phyloP scores from a whole-genome alignment of 768 basidiomycete species.

The Podaxis sp. region DNA sequence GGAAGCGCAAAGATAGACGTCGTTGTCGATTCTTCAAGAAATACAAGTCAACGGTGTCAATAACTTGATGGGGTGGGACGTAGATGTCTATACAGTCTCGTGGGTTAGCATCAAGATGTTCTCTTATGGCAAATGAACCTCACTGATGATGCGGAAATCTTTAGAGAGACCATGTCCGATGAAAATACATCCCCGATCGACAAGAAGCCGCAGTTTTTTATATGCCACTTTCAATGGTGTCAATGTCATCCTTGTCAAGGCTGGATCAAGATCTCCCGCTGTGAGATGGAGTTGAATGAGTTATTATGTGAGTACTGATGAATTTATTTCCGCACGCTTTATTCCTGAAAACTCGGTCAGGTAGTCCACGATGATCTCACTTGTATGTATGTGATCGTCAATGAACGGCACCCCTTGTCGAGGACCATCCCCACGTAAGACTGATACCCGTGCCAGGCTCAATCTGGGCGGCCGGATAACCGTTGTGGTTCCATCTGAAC shows the following conservation, averaged over 20 bases:
- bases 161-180: slow-evolving; percentile 96
- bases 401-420: slow-evolving; percentile 89
- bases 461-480: slow-evolving; percentile 88
- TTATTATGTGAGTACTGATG: background rate
- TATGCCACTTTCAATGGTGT: slow-evolving; percentile 98
- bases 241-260: slow-evolving; percentile 77
- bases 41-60: slow-evolving; percentile 98
- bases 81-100: slow-evolving; percentile 66
- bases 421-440: slow-evolving; percentile 79
- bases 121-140: slow-evolving; percentile 23
- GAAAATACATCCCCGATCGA: slow-evolving; percentile 94
- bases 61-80: slow-evolving; percentile 92
- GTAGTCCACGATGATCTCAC: slow-evolving; percentile 93
- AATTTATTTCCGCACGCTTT: slow-evolving; percentile 53
- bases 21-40: slow-evolving; percentile 78
- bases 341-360: slow-evolving; percentile 97
- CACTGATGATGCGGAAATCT: slow-evolving; percentile 98
- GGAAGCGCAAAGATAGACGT: slow-evolving; percentile 85
- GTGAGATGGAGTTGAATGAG: background rate
- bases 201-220: slow-evolving; percentile 90
- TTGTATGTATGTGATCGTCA: slow-evolving; percentile 97
- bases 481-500: slow-evolving; percentile 92
- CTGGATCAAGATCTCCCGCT: slow-evolving; percentile 93
- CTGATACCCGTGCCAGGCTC: slow-evolving; percentile 92
- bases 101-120: background rate